Percentiles rank a stretch among this genome's conserved stretches.
Conservation (phyloP, 164 flowering plant genomes). For the Stephania yunnanensis region DNA sequence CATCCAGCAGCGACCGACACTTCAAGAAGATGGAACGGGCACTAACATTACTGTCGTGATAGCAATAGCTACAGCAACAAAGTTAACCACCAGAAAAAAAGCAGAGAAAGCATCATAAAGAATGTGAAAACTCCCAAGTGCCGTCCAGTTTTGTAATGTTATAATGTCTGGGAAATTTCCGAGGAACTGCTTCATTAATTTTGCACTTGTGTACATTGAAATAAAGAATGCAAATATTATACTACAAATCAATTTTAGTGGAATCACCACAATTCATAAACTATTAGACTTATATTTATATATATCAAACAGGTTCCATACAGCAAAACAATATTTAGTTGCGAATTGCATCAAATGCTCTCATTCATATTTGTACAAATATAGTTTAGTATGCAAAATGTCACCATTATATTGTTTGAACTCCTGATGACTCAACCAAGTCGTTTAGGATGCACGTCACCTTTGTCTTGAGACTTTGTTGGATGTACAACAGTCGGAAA, state of each 20-base stretch:
- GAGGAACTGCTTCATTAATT: neutral
- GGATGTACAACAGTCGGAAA: neutral
- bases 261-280: neutral
- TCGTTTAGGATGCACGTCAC: neutral
- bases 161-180: neutral
- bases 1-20: neutral
- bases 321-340: neutral
- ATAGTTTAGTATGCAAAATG: neutral
- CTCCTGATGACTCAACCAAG: neutral
- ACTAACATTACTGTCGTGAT: neutral
- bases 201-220: neutral
- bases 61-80: neutral
- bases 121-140: neutral
- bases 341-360: neutral
- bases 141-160: neutral
- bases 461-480: neutral
- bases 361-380: neutral
- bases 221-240: neutral
- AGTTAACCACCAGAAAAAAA: neutral
- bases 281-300: neutral
- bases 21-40: neutral
- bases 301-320: neutral
- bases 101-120: neutral
- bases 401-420: neutral
- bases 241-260: neutral